Evolutionary conservation across 2,329 filamentous ascomycete genomes (phyloP), one percentile per base, ranked within the genome.

Genomic region (Leptographium wingfieldii): DNA sequence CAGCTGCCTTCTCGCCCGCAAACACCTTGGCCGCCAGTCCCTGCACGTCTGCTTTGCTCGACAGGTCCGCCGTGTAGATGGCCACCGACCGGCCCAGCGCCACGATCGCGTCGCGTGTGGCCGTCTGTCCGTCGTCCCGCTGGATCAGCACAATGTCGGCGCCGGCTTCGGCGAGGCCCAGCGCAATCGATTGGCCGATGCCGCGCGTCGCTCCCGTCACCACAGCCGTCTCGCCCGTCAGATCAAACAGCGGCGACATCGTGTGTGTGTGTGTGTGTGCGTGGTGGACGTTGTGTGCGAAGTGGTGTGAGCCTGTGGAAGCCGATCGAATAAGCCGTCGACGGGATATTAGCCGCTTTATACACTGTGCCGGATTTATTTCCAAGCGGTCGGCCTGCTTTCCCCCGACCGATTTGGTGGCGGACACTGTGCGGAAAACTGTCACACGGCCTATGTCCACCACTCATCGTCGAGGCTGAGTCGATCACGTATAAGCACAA

Each of bases 31-130:
- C 81, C 1, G 83, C 74, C 2, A 92, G 77, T 0, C 73, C 72
- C n/a, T 78, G 73, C 59, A 91, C 84, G 27, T 83, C 81, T 25
- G 74, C 67, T n/a, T 76, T 70, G 2, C 79, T 83, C 48, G 83
- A 76, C 31, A 92, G 82, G 72, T 92, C 87, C 22, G 83, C 84
- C 1, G 78, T 82, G 75, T 89, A 88, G 68, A 91, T 83, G 60
- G 72, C 75, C 53, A 80, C 83, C 69, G 81, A 84, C 65, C 87
- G 84, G 62, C 85, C 85, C 7, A 90, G 79, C 48, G 78, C 75
- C 68, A 83, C 80, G 67, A 92, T 79, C 14, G 78, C 76, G 49
- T 81, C 69, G 66, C 83, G 81, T 10, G 88, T 92, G 46, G 71
- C 62, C n/a, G 67, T 70, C 38, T 69, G 70, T 19, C 65, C 62